phyloP scores from a whole-genome alignment of 2,329 filamentous ascomycete genomes.

The Alternaria infectoria region DNA sequence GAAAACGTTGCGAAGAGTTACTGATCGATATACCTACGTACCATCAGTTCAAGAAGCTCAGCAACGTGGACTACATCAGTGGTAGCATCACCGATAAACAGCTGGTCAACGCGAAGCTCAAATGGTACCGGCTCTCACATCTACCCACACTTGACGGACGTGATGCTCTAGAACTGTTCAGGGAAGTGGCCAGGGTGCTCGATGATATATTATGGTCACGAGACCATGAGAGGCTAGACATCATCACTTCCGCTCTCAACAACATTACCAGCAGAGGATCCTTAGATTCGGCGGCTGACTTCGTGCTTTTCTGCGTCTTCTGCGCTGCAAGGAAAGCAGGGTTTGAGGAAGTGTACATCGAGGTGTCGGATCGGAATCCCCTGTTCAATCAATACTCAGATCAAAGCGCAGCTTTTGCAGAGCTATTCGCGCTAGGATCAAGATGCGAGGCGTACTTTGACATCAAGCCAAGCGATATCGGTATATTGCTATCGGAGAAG shows the following conservation, averaged over 20 bases:
- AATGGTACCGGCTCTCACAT: conserved; percentile 45
- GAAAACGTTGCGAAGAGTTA: conserved; percentile 38
- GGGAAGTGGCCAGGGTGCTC: conserved; percentile 38
- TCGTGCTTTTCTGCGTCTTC: conserved; percentile 64
- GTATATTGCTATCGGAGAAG: conserved; percentile 42
- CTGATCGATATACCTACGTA: conserved; percentile 47
- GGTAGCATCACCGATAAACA: conserved; percentile 36
- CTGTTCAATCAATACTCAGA: conserved; percentile 67
- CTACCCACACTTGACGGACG: conserved; percentile 29
- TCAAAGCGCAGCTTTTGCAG: conserved; percentile 68
- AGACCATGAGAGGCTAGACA: conserved; percentile 37
- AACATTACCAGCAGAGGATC: conserved; percentile 26
- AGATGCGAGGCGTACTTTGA: conserved; percentile 69
- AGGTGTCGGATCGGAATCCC: conserved; percentile 67
- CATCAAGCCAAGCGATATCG: conserved; percentile 51
- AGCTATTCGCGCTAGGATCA: conserved; percentile 68
- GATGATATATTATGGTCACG: conserved; percentile 37
- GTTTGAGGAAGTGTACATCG: conserved; percentile 68
- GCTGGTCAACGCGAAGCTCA: conserved; percentile 39
- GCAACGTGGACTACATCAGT: conserved; percentile 45
- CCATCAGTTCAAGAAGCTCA: conserved; percentile 43
- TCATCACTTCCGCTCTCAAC: conserved; percentile 37
- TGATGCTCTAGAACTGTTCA: conserved; percentile 39
- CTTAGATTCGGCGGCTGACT: conserved; percentile 53
- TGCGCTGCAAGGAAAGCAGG: conserved; percentile 62